A percentile compares a stretch with the other conserved stretches of the same genome.
Conservation (phyloP, 73 alveolate species). For the Tetrahymena thermophila region DNA sequence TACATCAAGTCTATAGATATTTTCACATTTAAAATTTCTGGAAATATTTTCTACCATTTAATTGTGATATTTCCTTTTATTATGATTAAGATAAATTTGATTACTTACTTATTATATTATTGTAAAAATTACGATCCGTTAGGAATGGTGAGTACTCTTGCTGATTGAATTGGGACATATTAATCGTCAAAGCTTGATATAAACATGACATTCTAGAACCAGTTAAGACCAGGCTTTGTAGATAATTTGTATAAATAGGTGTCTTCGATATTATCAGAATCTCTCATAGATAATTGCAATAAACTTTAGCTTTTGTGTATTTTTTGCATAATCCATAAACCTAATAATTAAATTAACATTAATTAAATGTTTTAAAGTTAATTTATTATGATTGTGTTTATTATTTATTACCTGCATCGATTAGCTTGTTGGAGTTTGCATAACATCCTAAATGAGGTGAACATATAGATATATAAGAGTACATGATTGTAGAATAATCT, state of each 20-base stretch:
- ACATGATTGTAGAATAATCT: conserved; percentile 67
- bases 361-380: background rate
- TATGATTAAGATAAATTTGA: conserved; percentile 3
- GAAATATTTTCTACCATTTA: conserved; percentile 76
- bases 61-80: conserved; percentile 47
- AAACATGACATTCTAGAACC: conserved; percentile 82
- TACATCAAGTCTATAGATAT: conserved; percentile 33
- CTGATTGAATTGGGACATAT: conserved; percentile 88
- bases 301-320: conserved; percentile 52
- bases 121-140: conserved; percentile 56
- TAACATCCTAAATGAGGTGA: conserved; percentile 91
- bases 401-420: conserved; percentile 67
- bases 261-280: conserved; percentile 66
- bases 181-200: conserved; percentile 76
- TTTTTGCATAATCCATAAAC: background rate
- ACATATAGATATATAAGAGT: conserved; percentile 70
- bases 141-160: conserved; percentile 59
- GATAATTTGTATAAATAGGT: conserved; percentile 74
- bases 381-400: too few relatives aligned
- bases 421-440: conserved; percentile 63
- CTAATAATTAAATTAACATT: background rate
- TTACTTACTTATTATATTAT: conserved; percentile 45
- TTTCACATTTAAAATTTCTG: conserved; percentile 44
- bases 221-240: conserved; percentile 58
- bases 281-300: conserved; percentile 75